phyloP scores from a whole-genome alignment of 768 basidiomycete genomes.

The Trametes elegans region DNA sequence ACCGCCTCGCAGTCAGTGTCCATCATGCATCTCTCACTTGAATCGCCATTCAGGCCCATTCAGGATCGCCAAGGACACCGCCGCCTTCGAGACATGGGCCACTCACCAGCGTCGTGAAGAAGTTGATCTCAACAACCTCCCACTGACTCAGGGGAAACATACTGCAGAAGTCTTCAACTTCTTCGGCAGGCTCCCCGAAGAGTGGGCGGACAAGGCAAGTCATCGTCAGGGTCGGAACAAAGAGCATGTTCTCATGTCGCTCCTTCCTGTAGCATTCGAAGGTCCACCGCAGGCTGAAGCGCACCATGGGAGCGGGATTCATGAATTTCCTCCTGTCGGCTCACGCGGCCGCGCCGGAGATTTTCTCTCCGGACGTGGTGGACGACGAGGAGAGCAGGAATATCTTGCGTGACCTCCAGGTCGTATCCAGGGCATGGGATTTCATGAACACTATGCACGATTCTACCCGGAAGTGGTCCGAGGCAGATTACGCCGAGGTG shows the following conservation, averaged over 20 bases:
- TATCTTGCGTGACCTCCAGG: conserved; percentile 38
- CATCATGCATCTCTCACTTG: not conserved
- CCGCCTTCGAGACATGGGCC: conserved; percentile 48
- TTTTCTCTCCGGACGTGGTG: conserved; percentile 37
- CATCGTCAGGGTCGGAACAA: not conserved
- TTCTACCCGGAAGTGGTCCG: conserved; percentile 47
- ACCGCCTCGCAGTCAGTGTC: conserved; percentile 4
- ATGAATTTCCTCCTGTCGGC: conserved; percentile 36
- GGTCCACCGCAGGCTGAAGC: conserved; percentile 27
- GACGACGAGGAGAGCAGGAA: conserved; percentile 21
- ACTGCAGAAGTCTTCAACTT: conserved; percentile 40
- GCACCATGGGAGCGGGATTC: conserved; percentile 27
- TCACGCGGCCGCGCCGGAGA: conserved; percentile 32
- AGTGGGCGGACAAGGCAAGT: conserved; percentile 44
- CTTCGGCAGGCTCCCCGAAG: conserved; percentile 34
- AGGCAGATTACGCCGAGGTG: conserved; percentile 59
- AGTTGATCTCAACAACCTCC: conserved; percentile 41
- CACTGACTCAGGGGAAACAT: conserved; percentile 37
- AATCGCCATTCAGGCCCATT: not conserved
- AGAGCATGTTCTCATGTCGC: not conserved
- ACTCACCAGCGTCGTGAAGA: conserved; percentile 49
- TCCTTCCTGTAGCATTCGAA: not conserved
- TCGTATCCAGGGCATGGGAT: conserved; percentile 46
- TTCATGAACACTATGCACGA: conserved; percentile 42
- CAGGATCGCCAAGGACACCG: conserved; percentile 12